These are phyloP conservation scores for Beauveria brongniartii DNA, from an alignment of 2,329 filamentous ascomycete genomes.

Conservation along the genomic window DNA sequence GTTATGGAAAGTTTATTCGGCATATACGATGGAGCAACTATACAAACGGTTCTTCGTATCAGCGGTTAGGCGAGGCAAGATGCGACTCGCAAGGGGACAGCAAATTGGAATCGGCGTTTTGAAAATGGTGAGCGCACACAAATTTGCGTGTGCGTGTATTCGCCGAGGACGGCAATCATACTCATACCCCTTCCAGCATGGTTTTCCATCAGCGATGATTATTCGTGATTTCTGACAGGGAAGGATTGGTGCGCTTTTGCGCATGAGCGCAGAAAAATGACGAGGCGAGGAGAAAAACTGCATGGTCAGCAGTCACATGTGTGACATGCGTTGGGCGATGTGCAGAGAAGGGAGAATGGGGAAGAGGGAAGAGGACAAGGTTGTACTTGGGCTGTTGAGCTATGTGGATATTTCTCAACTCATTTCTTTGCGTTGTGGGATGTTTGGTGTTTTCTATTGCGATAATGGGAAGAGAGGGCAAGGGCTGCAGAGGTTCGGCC, in stretches of 20 bases:
- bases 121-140: not conserved
- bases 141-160: not conserved
- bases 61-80: not conserved
- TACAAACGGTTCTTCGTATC: slow-evolving; percentile 8
- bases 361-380: not conserved
- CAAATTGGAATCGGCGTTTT: slow-evolving; percentile 10
- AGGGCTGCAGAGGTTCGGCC: not conserved
- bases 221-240: not conserved
- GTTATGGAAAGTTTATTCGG: slow-evolving; percentile 6
- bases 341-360: not conserved
- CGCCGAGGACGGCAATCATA: slow-evolving; percentile 1
- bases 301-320: not conserved
- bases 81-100: not conserved
- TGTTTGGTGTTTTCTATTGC: not conserved
- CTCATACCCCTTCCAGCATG: slow-evolving; percentile 1
- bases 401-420: slow-evolving; percentile 3
- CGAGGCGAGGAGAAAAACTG: not conserved
- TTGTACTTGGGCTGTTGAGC: not conserved
- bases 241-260: not conserved
- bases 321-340: not conserved
- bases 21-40: slow-evolving; percentile 6
- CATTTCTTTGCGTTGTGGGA: not conserved
- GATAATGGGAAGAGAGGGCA: not conserved
- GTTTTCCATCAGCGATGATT: slow-evolving; percentile 4
- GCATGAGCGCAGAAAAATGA: not conserved